Conservation (phyloP, 2,329 filamentous ascomycete genomes). For the Berkeleyomyces rouxiae region DNA sequence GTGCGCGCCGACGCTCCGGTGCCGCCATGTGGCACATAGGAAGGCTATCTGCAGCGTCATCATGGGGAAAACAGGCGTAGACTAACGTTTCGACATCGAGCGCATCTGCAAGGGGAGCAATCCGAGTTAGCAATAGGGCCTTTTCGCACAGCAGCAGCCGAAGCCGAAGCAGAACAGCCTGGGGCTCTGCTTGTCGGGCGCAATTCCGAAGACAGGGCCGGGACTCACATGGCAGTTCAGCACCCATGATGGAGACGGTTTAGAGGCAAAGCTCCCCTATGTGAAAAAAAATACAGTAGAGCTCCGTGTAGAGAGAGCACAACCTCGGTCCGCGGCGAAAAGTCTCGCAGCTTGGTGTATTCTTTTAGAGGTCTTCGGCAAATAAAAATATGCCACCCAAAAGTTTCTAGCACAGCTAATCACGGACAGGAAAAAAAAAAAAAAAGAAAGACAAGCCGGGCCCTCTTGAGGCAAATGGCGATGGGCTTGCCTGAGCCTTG, state of each 20-base stretch:
- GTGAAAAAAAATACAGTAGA: neutral
- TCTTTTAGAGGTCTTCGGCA: neutral
- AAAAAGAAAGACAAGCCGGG: neutral
- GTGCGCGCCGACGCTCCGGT: neutral
- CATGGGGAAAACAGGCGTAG: neutral
- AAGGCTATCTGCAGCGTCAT: neutral
- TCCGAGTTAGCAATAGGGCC: neutral
- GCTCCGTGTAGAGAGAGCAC: neutral
- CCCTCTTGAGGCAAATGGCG: neutral
- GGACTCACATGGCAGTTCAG: slow-evolving; percentile 32
- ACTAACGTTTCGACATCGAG: slow-evolving; percentile 87
- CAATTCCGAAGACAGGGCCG: neutral
- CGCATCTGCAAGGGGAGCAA: slow-evolving; percentile 47
- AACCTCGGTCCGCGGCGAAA: neutral
- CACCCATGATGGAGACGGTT: slow-evolving; percentile 24
- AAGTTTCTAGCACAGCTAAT: neutral
- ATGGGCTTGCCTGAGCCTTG: neutral
- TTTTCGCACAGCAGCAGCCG: neutral
- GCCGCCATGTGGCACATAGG: too few species aligned
- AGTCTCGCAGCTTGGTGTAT: neutral
- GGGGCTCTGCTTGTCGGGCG: neutral
- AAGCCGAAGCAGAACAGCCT: neutral
- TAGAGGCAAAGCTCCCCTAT: neutral
- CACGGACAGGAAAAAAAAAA: neutral
- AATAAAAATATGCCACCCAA: neutral